Percentiles rank a stretch among this genome's conserved stretches.
Evolutionary conservation across 192 early-diverging fungal species (phyloP).

Genomic region (Backusella circina): DNA sequence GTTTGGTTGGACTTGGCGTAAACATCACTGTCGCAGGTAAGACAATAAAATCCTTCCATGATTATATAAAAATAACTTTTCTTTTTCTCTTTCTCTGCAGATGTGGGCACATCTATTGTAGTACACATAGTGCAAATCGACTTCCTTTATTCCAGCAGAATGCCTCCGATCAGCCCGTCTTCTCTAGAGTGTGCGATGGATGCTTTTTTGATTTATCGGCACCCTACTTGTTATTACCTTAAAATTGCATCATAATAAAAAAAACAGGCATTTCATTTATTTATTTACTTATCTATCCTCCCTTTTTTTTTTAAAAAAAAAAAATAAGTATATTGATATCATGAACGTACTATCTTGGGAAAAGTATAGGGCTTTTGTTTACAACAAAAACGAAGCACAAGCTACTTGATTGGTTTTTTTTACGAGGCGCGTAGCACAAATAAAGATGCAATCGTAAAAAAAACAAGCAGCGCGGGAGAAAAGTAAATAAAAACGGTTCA

Average conservation of each 20-base stretch:
- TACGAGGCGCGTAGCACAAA: neutral
- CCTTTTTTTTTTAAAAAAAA: neutral
- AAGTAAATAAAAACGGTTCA: neutral
- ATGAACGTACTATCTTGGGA: neutral
- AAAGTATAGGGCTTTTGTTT: neutral
- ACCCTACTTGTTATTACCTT: neutral
- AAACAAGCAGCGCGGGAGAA: neutral
- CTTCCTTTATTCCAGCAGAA: slow-evolving; percentile 11
- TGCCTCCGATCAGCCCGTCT: neutral
- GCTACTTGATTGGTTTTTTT: neutral
- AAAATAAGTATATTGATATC: no score
- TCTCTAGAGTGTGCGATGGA: slow-evolving; percentile 20
- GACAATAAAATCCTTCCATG: neutral
- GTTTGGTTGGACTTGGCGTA: slow-evolving; percentile 23
- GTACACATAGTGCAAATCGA: slow-evolving; percentile 19
- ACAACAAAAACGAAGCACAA: neutral
- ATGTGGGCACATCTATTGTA: slow-evolving; percentile 25
- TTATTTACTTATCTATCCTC: neutral
- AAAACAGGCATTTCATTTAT: neutral
- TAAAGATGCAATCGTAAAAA: neutral
- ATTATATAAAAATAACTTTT: slow-evolving; percentile 4
- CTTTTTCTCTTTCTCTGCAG: neutral
- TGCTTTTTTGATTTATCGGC: slow-evolving; percentile 15
- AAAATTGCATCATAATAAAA: neutral
- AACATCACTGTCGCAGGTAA: slow-evolving; percentile 30